Evolutionary conservation across 345 rosid species (phyloP).

Genomic region (Brassica rapa): DNA sequence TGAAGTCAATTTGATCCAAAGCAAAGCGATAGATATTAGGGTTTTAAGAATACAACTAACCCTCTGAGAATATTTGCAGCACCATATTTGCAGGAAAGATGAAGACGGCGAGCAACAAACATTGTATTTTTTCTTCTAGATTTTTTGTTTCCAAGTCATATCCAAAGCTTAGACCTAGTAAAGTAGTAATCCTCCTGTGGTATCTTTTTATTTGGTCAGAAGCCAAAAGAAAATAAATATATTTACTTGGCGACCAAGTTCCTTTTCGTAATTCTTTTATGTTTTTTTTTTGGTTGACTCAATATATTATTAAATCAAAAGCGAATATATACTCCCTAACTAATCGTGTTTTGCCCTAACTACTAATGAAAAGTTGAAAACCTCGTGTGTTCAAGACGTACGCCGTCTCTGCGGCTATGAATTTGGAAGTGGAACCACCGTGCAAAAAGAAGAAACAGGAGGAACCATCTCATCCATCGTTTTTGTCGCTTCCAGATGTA

Average conservation of each 20-base stretch:
- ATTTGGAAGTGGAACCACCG: neutral
- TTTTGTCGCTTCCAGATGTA: constrained; percentile 48
- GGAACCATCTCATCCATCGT: constrained; percentile 1
- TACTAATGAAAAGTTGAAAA: neutral
- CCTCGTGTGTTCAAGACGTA: neutral
- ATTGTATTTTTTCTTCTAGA: constrained; percentile 26
- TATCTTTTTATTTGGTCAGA: constrained; percentile 15
- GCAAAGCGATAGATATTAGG: constrained; percentile 11
- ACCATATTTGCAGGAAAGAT: constrained; percentile 47
- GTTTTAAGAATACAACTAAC: constrained; percentile 36
- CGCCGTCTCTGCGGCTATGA: neutral
- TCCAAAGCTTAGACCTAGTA: constrained; percentile 3
- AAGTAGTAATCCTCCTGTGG: neutral
- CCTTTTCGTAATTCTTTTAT: neutral
- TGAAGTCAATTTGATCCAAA: neutral
- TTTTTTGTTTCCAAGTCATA: neutral
- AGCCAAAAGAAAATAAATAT: neutral
- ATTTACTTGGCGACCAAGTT: constrained; percentile 30
- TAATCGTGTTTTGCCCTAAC: neutral
- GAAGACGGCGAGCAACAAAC: constrained; percentile 49
- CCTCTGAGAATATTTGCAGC: constrained; percentile 37
- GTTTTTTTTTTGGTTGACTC: neutral
- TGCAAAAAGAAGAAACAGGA: neutral
- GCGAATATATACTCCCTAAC: neutral
- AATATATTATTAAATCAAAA: neutral